Evolutionary conservation across 2,329 filamentous ascomycete species (phyloP), one percentile per base, ranked within the genome.

Genomic region (Aureobasidium subglaciale): DNA sequence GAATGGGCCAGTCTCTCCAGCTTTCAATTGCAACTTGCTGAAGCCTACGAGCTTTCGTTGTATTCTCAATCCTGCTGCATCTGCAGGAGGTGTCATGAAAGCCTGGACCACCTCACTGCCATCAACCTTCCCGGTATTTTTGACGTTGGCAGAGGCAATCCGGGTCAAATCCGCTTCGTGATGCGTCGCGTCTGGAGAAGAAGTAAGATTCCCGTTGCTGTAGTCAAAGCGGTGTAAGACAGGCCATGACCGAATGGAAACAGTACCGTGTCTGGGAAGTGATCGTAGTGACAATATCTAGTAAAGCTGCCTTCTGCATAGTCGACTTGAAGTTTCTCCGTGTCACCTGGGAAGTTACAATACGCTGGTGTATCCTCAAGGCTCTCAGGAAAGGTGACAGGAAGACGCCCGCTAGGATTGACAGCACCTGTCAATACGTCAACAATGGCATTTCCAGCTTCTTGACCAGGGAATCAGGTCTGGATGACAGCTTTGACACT

Each of bases 241-340:
- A 95, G 77, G 0, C 90, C 90, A 57, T 84, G 89, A 0, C 90
- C 90, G 63, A 95, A 95, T 40, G 88, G 86, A 66, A 84, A 95
- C 1, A 86, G 84, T 0, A 89, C 89, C 7, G 76, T 75, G 58
- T 90, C 83, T 45, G 76, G 75, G 50, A 84, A 69, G 65, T 85
- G 86, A 73, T 95, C 89, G 61, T 95, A 90, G 68, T 90, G 80
- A 7, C 89, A 83, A 71, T 95, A 95, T 71, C 95, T 90, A 61
- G 92, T 84, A 65, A 89, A 89, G 0, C 95, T 71, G 0, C 88
- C 88, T 64, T 95, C 88, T 1, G 82, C 73, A 65, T 86, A 88
- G 60, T 87, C 73, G 29, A 90, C 73, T 64, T 85, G 77, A 4
- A 77, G 84, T 10, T 5, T 35, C 1, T 35, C 32, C n/a, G 80